A percentile compares a stretch with the other conserved stretches of the same genome.
These are phyloP conservation scores for Nyctanthes arbortristis DNA, from an alignment of 257 asterid genomes.

Conservation along the genomic window DNA sequence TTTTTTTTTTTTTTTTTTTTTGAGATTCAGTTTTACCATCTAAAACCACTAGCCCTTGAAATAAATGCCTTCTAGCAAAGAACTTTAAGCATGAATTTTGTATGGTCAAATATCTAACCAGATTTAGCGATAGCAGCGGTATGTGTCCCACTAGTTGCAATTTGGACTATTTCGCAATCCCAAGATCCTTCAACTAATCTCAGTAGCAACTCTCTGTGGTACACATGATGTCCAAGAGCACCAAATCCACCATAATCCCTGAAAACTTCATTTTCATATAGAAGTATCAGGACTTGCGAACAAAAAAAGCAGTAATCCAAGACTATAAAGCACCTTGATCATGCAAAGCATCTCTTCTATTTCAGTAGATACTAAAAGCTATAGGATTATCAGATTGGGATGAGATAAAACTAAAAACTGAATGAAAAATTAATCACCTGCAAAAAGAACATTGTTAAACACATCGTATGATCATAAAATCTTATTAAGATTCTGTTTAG, in stretches of 20 bases:
- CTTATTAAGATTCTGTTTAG: not conserved
- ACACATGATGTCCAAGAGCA: conserved; percentile 95
- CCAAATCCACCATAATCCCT: conserved; percentile 99
- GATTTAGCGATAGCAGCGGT: conserved; percentile 80
- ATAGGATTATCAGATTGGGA: not conserved
- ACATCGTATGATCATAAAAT: not conserved
- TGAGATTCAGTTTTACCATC: conserved; percentile 4
- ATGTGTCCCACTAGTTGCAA: conserved; percentile 91
- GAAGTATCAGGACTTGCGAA: conserved; percentile 44
- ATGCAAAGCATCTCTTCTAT: conserved; percentile 3
- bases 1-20: too few relatives aligned
- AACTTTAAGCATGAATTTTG: not conserved
- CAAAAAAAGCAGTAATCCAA: conserved; percentile 9
- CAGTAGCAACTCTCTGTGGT: conserved; percentile 78
- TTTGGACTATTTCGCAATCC: conserved; percentile 65
- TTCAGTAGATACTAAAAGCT: conserved; percentile 6
- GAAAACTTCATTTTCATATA: conserved; percentile 64
- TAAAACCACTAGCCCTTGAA: conserved; percentile 27
- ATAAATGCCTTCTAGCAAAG: conserved; percentile 2
- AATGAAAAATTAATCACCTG: not conserved
- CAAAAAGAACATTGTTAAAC: not conserved
- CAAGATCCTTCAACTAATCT: conserved; percentile 81
- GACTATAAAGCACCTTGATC: conserved; percentile 15
- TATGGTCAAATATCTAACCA: conserved; percentile 44
- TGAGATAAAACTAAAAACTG: not conserved